Percentiles rank a stretch among this genome's conserved stretches.
These are phyloP conservation scores for Fraxinus sp. DNA, from an alignment of 305 asterid genomes.

Conservation along the genomic window DNA sequence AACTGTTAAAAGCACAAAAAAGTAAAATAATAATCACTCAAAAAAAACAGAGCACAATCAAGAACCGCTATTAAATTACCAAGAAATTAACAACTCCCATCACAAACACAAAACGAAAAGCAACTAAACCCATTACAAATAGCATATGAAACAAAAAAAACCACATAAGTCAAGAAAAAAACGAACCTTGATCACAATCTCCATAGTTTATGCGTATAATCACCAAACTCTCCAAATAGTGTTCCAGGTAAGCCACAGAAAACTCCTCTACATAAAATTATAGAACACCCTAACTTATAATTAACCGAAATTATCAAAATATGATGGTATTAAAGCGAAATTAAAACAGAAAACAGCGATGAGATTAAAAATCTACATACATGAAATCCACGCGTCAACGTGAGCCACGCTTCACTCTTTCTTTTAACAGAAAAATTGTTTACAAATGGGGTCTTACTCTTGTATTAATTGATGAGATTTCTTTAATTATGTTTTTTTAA, in stretches of 20 bases:
- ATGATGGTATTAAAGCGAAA: neutral
- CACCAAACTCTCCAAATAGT: constrained; percentile 21
- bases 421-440: neutral
- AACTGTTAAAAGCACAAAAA: neutral
- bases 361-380: neutral
- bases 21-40: too few species aligned
- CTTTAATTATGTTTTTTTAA: neutral
- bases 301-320: neutral
- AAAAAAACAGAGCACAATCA: neutral
- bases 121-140: neutral
- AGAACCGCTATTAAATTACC: neutral
- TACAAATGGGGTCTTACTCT: neutral
- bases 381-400: neutral
- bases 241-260: constrained; percentile 40
- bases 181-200: constrained; percentile 67
- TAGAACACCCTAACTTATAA: constrained; percentile 24
- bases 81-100: neutral
- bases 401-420: neutral
- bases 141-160: neutral
- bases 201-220: constrained; percentile 24
- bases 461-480: neutral
- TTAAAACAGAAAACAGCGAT: neutral
- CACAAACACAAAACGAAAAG: neutral
- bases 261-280: neutral
- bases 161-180: neutral